phyloP scores from a whole-genome alignment of 2,329 filamentous ascomycete genomes.

The Talaromyces sp. region DNA sequence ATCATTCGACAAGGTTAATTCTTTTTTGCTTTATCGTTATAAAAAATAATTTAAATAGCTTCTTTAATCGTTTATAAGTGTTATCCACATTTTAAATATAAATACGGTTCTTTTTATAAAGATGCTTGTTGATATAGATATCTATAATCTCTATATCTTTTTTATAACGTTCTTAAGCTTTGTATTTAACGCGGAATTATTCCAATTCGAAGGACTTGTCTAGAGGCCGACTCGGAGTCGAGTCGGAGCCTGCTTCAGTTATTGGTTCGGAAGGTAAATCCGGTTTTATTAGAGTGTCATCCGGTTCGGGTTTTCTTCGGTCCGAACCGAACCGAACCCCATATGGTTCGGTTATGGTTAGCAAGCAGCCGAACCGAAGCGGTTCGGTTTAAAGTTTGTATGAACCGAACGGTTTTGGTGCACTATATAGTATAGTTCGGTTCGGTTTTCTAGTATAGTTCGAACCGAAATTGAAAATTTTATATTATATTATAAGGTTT shows the following conservation, averaged over 20 bases:
- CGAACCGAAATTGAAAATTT: no score
- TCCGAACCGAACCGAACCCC: no score
- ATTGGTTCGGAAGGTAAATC: not conserved
- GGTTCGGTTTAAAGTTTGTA: no score
- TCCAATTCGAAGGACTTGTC: not conserved
- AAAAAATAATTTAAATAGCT: not conserved
- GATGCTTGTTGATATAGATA: not conserved
- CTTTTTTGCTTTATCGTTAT: not conserved
- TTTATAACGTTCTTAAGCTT: not conserved
- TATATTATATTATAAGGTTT: no score
- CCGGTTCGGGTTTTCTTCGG: no score
- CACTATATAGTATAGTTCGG: no score
- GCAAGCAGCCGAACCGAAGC: no score
- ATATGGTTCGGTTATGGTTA: no score
- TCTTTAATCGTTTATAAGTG: not conserved
- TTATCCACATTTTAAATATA: not conserved
- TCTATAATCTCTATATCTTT: not conserved
- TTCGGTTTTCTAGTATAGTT: no score
- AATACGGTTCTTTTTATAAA: not conserved
- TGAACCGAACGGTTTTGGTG: no score
- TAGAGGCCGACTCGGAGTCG: no score
- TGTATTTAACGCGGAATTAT: not conserved
- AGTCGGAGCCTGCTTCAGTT: not conserved
- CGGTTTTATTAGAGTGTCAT: no score
- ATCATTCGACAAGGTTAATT: not conserved